These are phyloP conservation scores for Sugiyamaella americana DNA, from an alignment of 805 yeast genomes.

Conservation along the genomic window DNA sequence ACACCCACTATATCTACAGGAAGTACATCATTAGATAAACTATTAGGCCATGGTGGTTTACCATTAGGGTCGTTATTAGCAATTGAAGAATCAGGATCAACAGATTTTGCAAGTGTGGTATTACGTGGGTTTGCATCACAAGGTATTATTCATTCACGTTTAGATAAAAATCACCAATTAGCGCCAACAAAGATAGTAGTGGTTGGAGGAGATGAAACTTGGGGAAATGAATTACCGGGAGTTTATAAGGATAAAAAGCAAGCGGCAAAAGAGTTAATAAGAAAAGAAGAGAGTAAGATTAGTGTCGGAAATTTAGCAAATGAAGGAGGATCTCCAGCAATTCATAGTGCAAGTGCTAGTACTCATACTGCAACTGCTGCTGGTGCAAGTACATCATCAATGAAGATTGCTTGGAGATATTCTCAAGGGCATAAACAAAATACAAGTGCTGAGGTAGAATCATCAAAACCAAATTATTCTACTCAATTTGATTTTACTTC, in stretches of 20 bases:
- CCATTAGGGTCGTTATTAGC: slow-evolving; percentile 70
- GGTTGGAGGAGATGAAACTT: slow-evolving; percentile 49
- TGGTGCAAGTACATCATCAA: slow-evolving; percentile 11
- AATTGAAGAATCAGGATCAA: slow-evolving; percentile 78
- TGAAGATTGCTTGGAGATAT: slow-evolving; percentile 94
- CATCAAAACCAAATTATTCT: slow-evolving; percentile 47
- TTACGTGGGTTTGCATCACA: slow-evolving; percentile 68
- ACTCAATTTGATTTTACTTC: slow-evolving; percentile 74
- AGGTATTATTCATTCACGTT: slow-evolving; percentile 61
- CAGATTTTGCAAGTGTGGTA: slow-evolving; percentile 75
- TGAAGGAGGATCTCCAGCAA: background rate
- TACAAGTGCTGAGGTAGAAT: slow-evolving; percentile 4
- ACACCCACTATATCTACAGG: slow-evolving; percentile 79
- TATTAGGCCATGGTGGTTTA: slow-evolving; percentile 74
- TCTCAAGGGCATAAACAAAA: slow-evolving; percentile 14
- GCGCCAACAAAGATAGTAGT: slow-evolving; percentile 53
- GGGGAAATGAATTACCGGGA: slow-evolving; percentile 75
- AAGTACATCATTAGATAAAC: slow-evolving; percentile 62
- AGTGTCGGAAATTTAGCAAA: slow-evolving; percentile 58
- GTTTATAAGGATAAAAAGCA: slow-evolving; percentile 54
- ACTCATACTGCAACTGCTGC: background rate
- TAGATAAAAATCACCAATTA: slow-evolving; percentile 3
- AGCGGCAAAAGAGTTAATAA: slow-evolving; percentile 24
- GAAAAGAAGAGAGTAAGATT: slow-evolving; percentile 44
- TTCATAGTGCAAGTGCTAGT: background rate